Conservation (phyloP, 371 early-diverging fungal species). For the Apophysomyces sp. region DNA sequence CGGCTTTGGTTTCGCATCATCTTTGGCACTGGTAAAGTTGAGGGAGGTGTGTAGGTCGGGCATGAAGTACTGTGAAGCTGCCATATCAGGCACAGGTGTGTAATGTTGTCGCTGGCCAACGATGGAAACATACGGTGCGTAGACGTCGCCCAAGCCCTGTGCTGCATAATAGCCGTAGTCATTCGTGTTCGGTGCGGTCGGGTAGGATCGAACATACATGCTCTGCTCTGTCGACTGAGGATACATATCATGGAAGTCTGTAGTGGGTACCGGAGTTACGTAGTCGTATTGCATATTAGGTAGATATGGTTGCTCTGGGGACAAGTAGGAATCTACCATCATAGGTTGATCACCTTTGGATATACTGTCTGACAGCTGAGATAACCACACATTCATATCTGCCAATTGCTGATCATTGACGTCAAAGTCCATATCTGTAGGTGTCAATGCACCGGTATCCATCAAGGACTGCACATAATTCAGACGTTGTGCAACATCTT, state of each 20-base stretch:
- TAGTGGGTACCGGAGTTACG: not conserved
- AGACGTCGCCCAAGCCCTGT: not conserved
- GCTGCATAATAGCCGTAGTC: not conserved
- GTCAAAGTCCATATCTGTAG: slow-evolving; percentile 26
- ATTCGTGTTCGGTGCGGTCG: not conserved
- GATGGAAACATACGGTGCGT: not conserved
- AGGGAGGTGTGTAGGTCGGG: slow-evolving; percentile 6
- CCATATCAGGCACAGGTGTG: slow-evolving; percentile 7
- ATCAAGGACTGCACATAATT: slow-evolving; percentile 19
- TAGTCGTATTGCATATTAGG: not conserved
- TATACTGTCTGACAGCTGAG: slow-evolving; percentile 18
- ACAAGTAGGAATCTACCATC: not conserved
- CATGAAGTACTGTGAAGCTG: not conserved
- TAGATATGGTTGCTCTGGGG: not conserved
- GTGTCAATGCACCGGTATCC: slow-evolving; percentile 15
- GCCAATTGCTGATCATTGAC: slow-evolving; percentile 35
- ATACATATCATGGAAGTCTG: not conserved
- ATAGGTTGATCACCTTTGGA: slow-evolving; percentile 18
- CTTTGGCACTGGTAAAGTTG: slow-evolving; percentile 1
- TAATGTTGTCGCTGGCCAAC: slow-evolving; percentile 8
- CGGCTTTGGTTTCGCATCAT: not conserved
- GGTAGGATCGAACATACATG: not conserved
- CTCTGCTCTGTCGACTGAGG: not conserved
- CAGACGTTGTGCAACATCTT: slow-evolving; percentile 41
- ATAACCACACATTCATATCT: slow-evolving; percentile 41